A percentile compares a stretch with the other conserved stretches of the same genome.
Evolutionary conservation across 345 rosid species (phyloP).

Genomic region (Sonneratia caseolaris): DNA sequence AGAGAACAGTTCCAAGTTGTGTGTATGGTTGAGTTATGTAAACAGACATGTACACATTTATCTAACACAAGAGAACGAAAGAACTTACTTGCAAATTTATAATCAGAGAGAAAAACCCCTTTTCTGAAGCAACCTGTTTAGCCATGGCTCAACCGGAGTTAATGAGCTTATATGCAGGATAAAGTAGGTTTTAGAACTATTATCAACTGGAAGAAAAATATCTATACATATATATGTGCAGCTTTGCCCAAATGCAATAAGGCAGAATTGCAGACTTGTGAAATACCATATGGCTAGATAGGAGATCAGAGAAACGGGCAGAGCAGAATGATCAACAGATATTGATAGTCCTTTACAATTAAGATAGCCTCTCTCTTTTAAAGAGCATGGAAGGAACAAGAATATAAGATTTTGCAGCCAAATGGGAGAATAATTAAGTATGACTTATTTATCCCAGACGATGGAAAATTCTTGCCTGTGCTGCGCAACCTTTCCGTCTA

Average conservation of each 20-base stretch:
- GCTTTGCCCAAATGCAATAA: not conserved
- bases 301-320: not conserved
- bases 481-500: conserved; percentile 89
- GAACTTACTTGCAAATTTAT: conserved; percentile 68
- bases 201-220: not conserved
- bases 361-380: not conserved
- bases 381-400: not conserved
- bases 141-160: not conserved
- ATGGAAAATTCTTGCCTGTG: conserved; percentile 48
- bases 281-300: not conserved
- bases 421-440: not conserved
- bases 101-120: conserved; percentile 62
- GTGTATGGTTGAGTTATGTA: too few species aligned
- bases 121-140: conserved; percentile 60
- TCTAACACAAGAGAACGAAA: not conserved
- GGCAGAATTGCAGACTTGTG: not conserved
- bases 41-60: not conserved
- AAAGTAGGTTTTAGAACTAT: not conserved
- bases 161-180: not conserved
- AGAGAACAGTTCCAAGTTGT: not conserved
- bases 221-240: too few species aligned
- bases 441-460: not conserved
- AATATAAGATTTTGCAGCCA: not conserved
- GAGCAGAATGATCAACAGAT: not conserved
- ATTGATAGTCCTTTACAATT: not conserved